phyloP scores from a whole-genome alignment of 306 rosid genomes.

The Abrus precatorius region DNA sequence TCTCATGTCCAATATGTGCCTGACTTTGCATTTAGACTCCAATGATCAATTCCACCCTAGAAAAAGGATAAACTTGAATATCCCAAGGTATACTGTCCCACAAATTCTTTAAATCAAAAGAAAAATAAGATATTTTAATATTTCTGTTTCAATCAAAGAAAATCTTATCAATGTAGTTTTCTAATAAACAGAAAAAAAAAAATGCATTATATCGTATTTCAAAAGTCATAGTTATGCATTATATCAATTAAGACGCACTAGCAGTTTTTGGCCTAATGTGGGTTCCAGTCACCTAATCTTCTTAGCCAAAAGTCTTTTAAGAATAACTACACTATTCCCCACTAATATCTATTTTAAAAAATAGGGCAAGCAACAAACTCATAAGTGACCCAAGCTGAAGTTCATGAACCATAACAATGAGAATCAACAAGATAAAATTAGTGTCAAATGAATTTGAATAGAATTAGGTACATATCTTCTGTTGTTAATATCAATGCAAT shows the following conservation, averaged over 20 bases:
- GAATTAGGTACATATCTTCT: background rate
- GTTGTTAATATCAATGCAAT: background rate
- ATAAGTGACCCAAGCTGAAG: constrained; percentile 1
- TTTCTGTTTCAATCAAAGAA: constrained; percentile 19
- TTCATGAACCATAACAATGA: background rate
- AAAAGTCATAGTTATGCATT: background rate
- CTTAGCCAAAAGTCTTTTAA: constrained; percentile 6
- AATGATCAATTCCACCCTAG: constrained; percentile 22
- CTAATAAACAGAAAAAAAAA: background rate
- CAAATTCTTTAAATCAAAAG: constrained; percentile 21
- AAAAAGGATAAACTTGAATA: constrained; percentile 19
- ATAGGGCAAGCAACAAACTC: background rate
- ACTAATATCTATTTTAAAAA: background rate
- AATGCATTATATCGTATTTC: background rate
- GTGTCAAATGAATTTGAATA: background rate
- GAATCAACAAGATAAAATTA: background rate
- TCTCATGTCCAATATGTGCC: constrained; percentile 30
- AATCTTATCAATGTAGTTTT: background rate
- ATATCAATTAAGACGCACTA: background rate
- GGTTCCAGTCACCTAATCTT: background rate
- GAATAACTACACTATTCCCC: background rate
- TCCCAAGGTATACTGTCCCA: constrained; percentile 13
- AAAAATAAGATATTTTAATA: constrained; percentile 22
- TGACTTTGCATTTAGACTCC: constrained; percentile 13
- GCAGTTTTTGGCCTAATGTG: constrained; percentile 3